These are phyloP conservation scores for Microbotryum saponariae DNA, from an alignment of 1,284 basidiomycete genomes.

Conservation along the genomic window DNA sequence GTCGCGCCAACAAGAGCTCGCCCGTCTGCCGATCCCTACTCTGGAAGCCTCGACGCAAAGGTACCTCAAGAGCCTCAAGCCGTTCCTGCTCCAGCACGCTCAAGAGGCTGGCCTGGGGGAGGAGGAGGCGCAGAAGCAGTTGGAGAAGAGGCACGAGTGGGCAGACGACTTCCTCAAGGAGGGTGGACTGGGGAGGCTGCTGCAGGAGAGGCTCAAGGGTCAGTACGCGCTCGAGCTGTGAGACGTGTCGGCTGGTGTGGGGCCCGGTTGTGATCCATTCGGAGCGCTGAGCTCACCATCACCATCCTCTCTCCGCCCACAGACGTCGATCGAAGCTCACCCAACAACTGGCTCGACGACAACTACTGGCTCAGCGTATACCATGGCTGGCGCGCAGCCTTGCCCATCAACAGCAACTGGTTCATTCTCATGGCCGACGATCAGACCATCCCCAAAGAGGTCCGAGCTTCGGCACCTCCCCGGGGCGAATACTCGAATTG, in stretches of 20 bases:
- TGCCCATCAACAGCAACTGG: constrained; percentile 93
- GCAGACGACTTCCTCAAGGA: constrained; percentile 60
- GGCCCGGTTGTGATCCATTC: neutral
- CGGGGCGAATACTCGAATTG: constrained; percentile 54
- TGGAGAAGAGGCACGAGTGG: constrained; percentile 56
- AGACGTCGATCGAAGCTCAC: constrained; percentile 79
- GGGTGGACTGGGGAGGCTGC: constrained; percentile 57
- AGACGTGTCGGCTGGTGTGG: constrained; percentile 6
- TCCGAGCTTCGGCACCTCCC: constrained; percentile 26
- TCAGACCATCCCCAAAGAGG: constrained; percentile 42
- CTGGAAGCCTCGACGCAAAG: constrained; percentile 67
- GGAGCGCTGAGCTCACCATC: constrained; percentile 25
- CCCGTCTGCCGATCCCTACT: constrained; percentile 78
- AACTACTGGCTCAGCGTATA: constrained; percentile 90
- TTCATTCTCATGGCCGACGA: constrained; percentile 75
- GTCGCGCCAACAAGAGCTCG: constrained; percentile 37
- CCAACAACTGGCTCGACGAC: constrained; percentile 92
- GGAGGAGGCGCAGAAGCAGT: constrained; percentile 51
- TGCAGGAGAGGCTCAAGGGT: constrained; percentile 78
- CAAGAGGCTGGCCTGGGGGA: constrained; percentile 45
- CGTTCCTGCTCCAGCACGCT: constrained; percentile 70
- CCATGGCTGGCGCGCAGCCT: constrained; percentile 77
- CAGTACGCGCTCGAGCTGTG: constrained; percentile 36
- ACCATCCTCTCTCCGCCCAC: constrained; percentile 19
- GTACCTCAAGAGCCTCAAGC: constrained; percentile 72